Evolutionary conservation across 371 early-diverging fungal species (phyloP), one percentile per base, ranked within the genome.

Genomic region (Capillidium heterosporum): DNA sequence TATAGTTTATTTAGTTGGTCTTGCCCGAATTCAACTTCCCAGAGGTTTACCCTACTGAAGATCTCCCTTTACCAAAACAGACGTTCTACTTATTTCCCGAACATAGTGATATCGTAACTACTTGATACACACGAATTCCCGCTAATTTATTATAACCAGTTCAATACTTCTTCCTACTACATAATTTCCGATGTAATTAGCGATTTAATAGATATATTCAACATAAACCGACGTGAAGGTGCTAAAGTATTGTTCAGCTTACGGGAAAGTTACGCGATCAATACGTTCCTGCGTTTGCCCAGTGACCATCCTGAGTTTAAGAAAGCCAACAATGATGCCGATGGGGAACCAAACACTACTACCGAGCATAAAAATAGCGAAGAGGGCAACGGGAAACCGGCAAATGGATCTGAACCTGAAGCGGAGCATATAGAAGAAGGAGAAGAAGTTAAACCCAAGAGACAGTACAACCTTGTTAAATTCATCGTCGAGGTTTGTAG

Each of bases 151-250:
- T n/a, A 21, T 4, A 15, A 43, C 5, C 28, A 26, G 40, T n/a
- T 23, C 52, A 7, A 74, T 89, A 28, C 72, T 78, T 17, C 78
- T 86, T 42, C 86, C 4, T 54, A 54, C 29, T 54, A 54, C n/a
- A 43, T 54, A 15, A 54, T 54, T 42, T 41, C 81, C 60, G 95
- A 95, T 64, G 63, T 82, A 19, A 72, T 84, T 43, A 60, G 71
- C 1, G 95, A 95, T 63, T 81, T 79, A 0, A 65, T 91, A 24
- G 69, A 78, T 35, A 69, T 88, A 47, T 87, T 86, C 56, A 82
- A 85, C 60, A 68, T 75, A 35, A 85, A 85, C 63, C 85, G 86
- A 57, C 84, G 84, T 67, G 88, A 87, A 63, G 84, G 85, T 61
- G 78, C 79, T 43, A 77, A 75, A 53, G 82, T 78, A 60, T 59